Conservation (phyloP, 169 alveolate species). For the Plasmodium vivax region DNA sequence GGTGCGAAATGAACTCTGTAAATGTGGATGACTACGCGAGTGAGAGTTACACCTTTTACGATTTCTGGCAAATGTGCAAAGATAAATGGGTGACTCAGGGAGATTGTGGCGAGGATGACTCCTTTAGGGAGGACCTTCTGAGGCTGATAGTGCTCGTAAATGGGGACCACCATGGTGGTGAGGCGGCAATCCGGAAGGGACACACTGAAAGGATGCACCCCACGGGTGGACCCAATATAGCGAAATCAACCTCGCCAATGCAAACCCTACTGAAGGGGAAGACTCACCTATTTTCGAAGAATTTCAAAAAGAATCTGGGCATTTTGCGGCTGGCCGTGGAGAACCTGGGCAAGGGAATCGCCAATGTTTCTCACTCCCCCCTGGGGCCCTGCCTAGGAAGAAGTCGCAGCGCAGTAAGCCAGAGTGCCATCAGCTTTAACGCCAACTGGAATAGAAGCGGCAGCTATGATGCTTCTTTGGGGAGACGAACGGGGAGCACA, state of each 20-base stretch:
- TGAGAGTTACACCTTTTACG: conserved; percentile 33
- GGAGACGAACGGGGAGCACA: background rate
- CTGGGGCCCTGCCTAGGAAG: background rate
- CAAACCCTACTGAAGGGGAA: background rate
- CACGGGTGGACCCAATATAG: background rate
- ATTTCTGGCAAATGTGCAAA: conserved; percentile 28
- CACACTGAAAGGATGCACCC: background rate
- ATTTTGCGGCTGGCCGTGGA: background rate
- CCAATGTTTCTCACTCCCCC: background rate
- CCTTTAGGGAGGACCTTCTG: conserved; percentile 39
- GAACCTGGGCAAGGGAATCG: background rate
- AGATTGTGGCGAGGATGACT: conserved; percentile 6
- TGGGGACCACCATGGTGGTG: background rate
- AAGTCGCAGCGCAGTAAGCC: background rate
- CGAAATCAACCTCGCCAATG: background rate
- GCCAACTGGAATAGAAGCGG: background rate
- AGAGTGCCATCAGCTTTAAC: background rate
- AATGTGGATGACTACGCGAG: conserved; percentile 52
- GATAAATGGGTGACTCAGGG: background rate
- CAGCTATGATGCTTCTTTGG: background rate
- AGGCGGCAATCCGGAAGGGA: background rate
- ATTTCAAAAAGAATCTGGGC: conserved; percentile 16
- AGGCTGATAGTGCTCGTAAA: conserved; percentile 18
- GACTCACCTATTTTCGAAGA: conserved; percentile 15
- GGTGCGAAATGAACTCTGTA: conserved; percentile 10